Evolutionary conservation across 1,284 basidiomycete genomes (phyloP).

Genomic region (Puccinia brachypodii): DNA sequence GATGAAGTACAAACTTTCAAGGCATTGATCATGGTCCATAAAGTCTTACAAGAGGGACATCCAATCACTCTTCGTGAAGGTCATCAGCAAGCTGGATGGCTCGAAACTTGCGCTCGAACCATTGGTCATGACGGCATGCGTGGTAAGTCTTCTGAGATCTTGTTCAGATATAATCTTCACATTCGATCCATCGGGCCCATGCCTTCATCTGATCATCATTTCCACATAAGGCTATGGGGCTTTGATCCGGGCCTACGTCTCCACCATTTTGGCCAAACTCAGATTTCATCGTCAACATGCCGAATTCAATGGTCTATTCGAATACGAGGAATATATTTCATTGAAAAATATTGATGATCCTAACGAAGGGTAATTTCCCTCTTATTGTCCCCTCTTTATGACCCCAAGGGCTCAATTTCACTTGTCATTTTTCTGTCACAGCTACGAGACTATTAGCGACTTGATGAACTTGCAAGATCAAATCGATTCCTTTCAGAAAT

Average conservation of each 20-base stretch:
- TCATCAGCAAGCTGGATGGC: constrained; percentile 91
- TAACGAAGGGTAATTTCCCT: constrained; percentile 77
- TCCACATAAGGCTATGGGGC: constrained; percentile 72
- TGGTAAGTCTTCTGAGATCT: constrained; percentile 62
- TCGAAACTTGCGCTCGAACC: constrained; percentile 89
- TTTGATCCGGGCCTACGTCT: constrained; percentile 88
- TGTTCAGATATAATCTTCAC: neutral
- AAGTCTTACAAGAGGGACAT: constrained; percentile 91
- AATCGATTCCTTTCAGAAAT: constrained; percentile 94
- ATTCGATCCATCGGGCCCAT: neutral
- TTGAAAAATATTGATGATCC: constrained; percentile 95
- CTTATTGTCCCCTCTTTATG: neutral
- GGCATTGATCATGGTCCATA: constrained; percentile 90
- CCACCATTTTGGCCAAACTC: constrained; percentile 89
- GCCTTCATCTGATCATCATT: constrained; percentile 24
- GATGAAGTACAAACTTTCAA: constrained; percentile 98
- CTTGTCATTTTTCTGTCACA: constrained; percentile 56
- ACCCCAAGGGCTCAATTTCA: neutral
- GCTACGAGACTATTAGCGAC: constrained; percentile 92
- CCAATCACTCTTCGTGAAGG: constrained; percentile 88
- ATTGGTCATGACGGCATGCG: constrained; percentile 74
- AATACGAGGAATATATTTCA: constrained; percentile 95
- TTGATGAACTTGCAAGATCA: constrained; percentile 94
- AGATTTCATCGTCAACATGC: constrained; percentile 88
- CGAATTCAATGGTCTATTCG: constrained; percentile 93